Percentiles rank a stretch among this genome's conserved stretches.
These are phyloP conservation scores for Stachybotrys chlorohalonatus DNA, from an alignment of 2,329 filamentous ascomycete genomes.

Conservation along the genomic window DNA sequence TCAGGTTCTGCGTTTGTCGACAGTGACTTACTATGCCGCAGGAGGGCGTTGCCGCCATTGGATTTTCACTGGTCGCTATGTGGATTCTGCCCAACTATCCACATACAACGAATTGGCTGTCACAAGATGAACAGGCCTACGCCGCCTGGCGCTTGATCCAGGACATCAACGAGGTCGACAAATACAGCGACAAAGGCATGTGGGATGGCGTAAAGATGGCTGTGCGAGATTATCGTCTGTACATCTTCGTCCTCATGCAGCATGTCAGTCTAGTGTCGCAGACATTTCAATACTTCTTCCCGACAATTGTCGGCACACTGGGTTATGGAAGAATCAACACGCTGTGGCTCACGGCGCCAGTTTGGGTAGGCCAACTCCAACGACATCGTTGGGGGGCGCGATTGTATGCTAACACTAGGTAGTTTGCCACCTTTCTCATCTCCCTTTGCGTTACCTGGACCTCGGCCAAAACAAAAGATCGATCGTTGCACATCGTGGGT, in stretches of 20 bases:
- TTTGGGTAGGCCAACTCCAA: slow-evolving; percentile 32
- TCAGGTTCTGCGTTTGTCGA: neutral
- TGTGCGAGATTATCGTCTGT: slow-evolving; percentile 39
- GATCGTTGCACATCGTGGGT: slow-evolving; percentile 45
- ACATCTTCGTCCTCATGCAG: slow-evolving; percentile 45
- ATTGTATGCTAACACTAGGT: neutral
- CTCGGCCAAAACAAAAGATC: slow-evolving; percentile 42
- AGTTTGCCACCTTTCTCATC: slow-evolving; percentile 42
- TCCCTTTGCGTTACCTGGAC: slow-evolving; percentile 45
- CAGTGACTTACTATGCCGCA: slow-evolving; percentile 1
- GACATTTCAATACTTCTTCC: slow-evolving; percentile 58
- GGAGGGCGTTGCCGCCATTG: slow-evolving; percentile 31
- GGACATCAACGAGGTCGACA: slow-evolving; percentile 37
- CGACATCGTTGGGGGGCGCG: no score
- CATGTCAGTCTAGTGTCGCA: slow-evolving; percentile 42
- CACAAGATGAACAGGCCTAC: slow-evolving; percentile 38
- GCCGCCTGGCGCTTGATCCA: slow-evolving; percentile 41
- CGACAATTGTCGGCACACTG: slow-evolving; percentile 51
- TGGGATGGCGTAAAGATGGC: slow-evolving; percentile 38
- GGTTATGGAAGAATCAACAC: slow-evolving; percentile 46
- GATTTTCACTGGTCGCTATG: slow-evolving; percentile 20
- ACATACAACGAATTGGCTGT: slow-evolving; percentile 41
- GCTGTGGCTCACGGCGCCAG: slow-evolving; percentile 47
- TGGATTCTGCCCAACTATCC: slow-evolving; percentile 44
- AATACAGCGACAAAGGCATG: slow-evolving; percentile 23